Evolutionary conservation across 257 asterid genomes (phyloP), one percentile per base, ranked within the genome.

Genomic region (Przewalskia tangutica): DNA sequence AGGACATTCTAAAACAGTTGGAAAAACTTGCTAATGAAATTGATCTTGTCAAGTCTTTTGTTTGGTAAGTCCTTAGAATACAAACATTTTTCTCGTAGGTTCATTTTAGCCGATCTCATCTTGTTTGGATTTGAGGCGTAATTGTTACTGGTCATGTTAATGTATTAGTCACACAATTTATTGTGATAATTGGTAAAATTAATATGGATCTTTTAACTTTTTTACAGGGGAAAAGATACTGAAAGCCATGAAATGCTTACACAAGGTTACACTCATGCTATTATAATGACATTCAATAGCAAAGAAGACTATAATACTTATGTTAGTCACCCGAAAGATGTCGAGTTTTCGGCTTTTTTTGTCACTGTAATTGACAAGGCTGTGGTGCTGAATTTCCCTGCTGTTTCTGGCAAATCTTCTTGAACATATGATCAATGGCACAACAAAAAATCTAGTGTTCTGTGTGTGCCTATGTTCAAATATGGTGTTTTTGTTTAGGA

Each of bases 221-320:
- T 81, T 13, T 18, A 62, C 87, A 92, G 99, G 98, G 99, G 97
- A 70, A 14, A 89, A n/a, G 98, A 96, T 70, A 81, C 76, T 9
- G 98, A 94, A 82, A 94, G 93, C 84, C 89, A 84, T 3, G 98
- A 94, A 56, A 89, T 92, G 93, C 89, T 94, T 0, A 90, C 92
- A 64, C 97, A 93, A 73, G 99, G 98, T 2, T 93, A 91, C 36
- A 91, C 98, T 1, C 99, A 94, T 77, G 97, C 95, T 34, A 92
- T 94, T 89, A 59, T 91, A 87, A 94, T 96, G 97, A 92, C 97
- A 81, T 96, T 94, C 71, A 56, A 76, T 50, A 89, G 86, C 93
- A 95, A 94, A 71, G 99, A 94, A 4, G 98, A 96, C 8, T 92
- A 86, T 82, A 64, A 80, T 17, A 86, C 94, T 12, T 94, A 89